Conservation (phyloP, 1,284 basidiomycete species). For the Termitomyces sp. region DNA sequence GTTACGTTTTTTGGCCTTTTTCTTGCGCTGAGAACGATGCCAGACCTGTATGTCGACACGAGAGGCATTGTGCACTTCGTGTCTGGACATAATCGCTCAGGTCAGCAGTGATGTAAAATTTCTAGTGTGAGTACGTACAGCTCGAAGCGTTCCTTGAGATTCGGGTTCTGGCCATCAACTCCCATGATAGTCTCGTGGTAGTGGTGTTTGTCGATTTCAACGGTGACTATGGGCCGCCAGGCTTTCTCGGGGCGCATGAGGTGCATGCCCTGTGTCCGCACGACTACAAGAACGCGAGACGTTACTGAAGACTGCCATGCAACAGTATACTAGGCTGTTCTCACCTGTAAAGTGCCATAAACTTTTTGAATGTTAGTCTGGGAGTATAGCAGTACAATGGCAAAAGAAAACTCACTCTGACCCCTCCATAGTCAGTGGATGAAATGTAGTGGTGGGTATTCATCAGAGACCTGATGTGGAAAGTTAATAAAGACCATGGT, state of each 20-base stretch:
- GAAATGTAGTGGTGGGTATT: no score
- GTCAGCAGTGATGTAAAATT: no score
- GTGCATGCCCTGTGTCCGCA: conserved; percentile 42
- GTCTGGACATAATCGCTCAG: conserved; percentile 27
- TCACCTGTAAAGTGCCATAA: conserved; percentile 13
- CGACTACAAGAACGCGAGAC: conserved; percentile 28
- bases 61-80: conserved; percentile 34
- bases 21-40: conserved; percentile 51
- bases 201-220: conserved; percentile 47
- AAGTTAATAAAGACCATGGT: no score
- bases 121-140: conserved; percentile 46
- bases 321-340: not conserved
- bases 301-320: not conserved
- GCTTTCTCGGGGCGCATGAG: conserved; percentile 43
- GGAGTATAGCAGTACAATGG: not conserved
- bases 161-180: conserved; percentile 63
- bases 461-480: no score
- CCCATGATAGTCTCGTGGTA: conserved; percentile 54
- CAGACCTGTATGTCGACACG: conserved; percentile 50
- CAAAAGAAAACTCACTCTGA: not conserved
- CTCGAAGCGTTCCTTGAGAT: conserved; percentile 46
- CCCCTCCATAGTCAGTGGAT: not conserved
- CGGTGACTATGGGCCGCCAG: conserved; percentile 61
- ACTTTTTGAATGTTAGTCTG: not conserved
- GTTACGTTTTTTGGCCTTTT: conserved; percentile 49